A percentile compares a stretch with the other conserved stretches of the same genome.
phyloP scores from a whole-genome alignment of 2,329 filamentous ascomycete species.

The Dothistroma pini region DNA sequence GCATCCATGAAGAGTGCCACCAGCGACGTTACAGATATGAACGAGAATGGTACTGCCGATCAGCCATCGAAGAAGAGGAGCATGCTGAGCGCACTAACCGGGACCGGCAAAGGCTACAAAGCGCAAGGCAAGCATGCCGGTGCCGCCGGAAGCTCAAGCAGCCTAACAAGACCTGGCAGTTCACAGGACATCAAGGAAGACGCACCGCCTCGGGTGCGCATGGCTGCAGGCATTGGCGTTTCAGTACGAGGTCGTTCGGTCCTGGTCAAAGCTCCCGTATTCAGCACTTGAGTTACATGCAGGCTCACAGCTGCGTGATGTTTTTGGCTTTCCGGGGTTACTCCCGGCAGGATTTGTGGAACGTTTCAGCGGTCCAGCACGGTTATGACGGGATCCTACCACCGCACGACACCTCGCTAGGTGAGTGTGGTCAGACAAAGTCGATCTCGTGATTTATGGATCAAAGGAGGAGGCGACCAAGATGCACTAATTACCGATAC shows the following conservation, averaged over 20 bases:
- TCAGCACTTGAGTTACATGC: conserved; percentile 26
- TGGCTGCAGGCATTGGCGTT: conserved; percentile 48
- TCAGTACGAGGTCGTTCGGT: conserved; percentile 48
- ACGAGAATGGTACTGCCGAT: conserved; percentile 21
- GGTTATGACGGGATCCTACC: not conserved
- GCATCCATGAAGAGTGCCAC: conserved; percentile 37
- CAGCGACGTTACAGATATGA: conserved; percentile 34
- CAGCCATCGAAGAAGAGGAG: conserved; percentile 32
- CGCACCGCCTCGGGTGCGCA: conserved; percentile 43
- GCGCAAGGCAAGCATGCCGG: conserved; percentile 36
- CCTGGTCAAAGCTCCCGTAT: conserved; percentile 49
- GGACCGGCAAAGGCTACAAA: conserved; percentile 39
- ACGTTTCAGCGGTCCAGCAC: conserved; percentile 4
- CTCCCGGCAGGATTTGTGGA: not conserved
- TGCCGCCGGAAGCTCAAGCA: conserved; percentile 35
- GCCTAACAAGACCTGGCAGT: conserved; percentile 41
- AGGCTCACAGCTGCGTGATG: not conserved
- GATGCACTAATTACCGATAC: conserved; percentile 7
- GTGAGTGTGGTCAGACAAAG: not conserved
- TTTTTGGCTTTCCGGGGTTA: not conserved
- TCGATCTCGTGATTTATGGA: not conserved
- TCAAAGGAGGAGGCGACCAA: not conserved
- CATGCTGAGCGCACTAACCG: conserved; percentile 45
- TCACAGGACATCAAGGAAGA: conserved; percentile 41
- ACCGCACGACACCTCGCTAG: not conserved